Evolutionary conservation across 192 early-diverging fungal genomes (phyloP).

Genomic region (Coemansia erecta): DNA sequence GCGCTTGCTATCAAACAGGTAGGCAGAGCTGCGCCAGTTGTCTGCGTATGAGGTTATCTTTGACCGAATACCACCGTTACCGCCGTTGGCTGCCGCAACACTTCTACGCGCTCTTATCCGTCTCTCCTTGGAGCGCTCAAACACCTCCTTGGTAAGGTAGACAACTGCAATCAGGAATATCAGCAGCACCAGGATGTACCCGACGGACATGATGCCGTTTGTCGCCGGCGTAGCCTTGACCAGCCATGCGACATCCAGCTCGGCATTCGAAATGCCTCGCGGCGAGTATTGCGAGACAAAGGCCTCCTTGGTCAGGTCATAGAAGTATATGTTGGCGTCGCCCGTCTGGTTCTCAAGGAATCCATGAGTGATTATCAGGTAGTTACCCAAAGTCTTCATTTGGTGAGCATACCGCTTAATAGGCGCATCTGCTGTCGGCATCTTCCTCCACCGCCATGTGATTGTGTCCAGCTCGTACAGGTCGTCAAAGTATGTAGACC

Average conservation of each 20-base stretch:
- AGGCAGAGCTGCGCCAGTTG: conserved; percentile 18
- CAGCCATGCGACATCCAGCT: conserved; percentile 40
- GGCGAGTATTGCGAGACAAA: conserved; percentile 42
- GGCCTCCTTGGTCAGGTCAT: conserved; percentile 22
- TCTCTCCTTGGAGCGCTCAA: no score
- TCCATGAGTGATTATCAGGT: conserved; percentile 37
- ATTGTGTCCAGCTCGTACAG: conserved; percentile 35
- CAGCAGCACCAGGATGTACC: conserved; percentile 20
- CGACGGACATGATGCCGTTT: conserved; percentile 15
- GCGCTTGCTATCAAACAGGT: conserved; percentile 15
- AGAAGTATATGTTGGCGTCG: conserved; percentile 36
- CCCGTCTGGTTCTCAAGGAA: conserved; percentile 9
- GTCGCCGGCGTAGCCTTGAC: conserved; percentile 14
- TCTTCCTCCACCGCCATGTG: conserved; percentile 34
- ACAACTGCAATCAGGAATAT: conserved; percentile 25
- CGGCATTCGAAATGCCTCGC: conserved; percentile 12
- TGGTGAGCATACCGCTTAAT: conserved; percentile 42
- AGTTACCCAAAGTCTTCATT: conserved; percentile 42
- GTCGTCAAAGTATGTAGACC: conserved; percentile 23
- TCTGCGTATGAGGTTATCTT: conserved; percentile 18
- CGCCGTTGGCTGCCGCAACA: conserved; percentile 3
- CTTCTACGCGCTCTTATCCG: neutral
- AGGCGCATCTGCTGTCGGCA: conserved; percentile 30
- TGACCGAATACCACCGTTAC: conserved; percentile 7
- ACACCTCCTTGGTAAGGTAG: conserved; percentile 16